Percentiles rank a stretch among this genome's conserved stretches.
phyloP scores from a whole-genome alignment of 2,329 filamentous ascomycete genomes.

The Aspergillus awamori region DNA sequence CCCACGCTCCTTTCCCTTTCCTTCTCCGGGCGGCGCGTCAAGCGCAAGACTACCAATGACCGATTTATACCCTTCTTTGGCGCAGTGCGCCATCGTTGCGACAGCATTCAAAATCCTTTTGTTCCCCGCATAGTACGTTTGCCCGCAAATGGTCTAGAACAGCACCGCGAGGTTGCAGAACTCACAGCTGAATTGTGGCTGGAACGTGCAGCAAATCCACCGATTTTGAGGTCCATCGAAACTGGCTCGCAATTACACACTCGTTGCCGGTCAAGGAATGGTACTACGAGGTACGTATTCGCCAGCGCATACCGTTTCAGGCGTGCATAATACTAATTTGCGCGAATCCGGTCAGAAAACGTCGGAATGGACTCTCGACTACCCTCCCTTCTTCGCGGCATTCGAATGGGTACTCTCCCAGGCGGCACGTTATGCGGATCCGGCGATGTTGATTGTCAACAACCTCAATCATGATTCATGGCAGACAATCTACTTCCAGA shows the following conservation, averaged over 20 bases:
- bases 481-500: conserved; percentile 92
- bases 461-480: conserved; percentile 87
- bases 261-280: conserved; percentile 84
- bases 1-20: background rate
- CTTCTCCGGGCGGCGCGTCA: conserved; percentile 22
- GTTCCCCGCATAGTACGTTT: conserved; percentile 87
- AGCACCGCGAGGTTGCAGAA: conserved; percentile 10
- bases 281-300: conserved; percentile 77
- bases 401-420: conserved; percentile 94
- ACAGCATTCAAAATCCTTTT: conserved; percentile 88
- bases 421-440: conserved; percentile 73
- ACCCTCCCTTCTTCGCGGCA: conserved; percentile 95
- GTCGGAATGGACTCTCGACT: conserved; percentile 99
- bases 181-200: background rate
- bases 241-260: conserved; percentile 96
- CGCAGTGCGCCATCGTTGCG: conserved; percentile 83
- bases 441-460: conserved; percentile 77
- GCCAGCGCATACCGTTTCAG: background rate
- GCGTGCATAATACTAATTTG: conserved; percentile 8
- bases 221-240: conserved; percentile 97
- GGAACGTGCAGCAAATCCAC: conserved; percentile 78
- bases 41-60: conserved; percentile 60
- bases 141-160: background rate
- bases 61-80: conserved; percentile 81
- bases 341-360: conserved; percentile 63